Conservation (phyloP, 306 rosid species). For the Castanopsis chinensis region DNA sequence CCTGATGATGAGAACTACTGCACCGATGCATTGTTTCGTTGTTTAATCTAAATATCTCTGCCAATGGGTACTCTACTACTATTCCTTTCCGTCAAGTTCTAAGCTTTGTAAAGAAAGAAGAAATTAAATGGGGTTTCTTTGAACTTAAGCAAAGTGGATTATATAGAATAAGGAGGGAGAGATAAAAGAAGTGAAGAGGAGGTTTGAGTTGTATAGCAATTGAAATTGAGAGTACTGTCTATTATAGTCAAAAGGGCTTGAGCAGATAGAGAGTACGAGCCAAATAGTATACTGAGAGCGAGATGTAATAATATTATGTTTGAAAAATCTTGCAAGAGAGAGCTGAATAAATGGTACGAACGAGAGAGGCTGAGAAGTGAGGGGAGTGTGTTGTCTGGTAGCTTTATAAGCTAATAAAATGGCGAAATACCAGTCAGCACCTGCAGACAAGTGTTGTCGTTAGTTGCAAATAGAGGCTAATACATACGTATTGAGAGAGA, state of each 20-base stretch:
- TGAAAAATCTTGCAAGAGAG: constrained; percentile 33
- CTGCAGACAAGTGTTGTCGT: constrained; percentile 81
- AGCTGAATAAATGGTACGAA: constrained; percentile 18
- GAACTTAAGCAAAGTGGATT: background rate
- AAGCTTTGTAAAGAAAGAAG: background rate
- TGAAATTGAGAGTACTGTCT: background rate
- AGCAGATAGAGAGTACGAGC: constrained; percentile 7
- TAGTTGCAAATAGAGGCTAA: constrained; percentile 41
- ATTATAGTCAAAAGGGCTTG: background rate
- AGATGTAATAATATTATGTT: constrained; percentile 37
- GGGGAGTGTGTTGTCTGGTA: constrained; percentile 44
- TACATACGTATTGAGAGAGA: constrained; percentile 14
- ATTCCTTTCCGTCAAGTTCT: background rate
- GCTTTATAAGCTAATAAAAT: constrained; percentile 57
- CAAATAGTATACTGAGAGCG: constrained; percentile 8
- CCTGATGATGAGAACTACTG: constrained; percentile 40
- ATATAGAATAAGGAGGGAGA: background rate
- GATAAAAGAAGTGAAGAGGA: background rate
- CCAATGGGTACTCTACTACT: background rate
- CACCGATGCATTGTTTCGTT: constrained; percentile 61
- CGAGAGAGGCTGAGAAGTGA: constrained; percentile 31
- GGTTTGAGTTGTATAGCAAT: background rate
- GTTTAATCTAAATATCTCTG: background rate
- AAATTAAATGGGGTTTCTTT: background rate
- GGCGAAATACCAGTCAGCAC: constrained; percentile 83